Base-by-base conservation (phyloP, 1,284 basidiomycete species). In the Hymenochaete sp. region DNA sequence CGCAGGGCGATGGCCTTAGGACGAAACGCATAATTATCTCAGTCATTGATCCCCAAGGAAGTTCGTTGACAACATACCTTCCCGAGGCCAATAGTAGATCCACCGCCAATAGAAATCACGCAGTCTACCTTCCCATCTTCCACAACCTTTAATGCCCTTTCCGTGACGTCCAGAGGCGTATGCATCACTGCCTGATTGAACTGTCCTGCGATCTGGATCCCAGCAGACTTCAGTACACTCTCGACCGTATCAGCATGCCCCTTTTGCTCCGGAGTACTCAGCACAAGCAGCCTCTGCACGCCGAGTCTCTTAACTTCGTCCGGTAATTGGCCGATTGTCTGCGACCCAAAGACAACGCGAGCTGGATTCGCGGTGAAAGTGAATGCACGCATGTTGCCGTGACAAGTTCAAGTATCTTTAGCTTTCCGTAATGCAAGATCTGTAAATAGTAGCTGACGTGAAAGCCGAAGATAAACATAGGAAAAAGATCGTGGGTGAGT, bases 141-240 rank as follows among this genome's bases (percentile, higher is more conserved):
- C 1, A 56, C 62, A 28, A 61, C 49, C 18, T 56, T 46, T 24
- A 67, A 46, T 8, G 64, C 66, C 10, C 66, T 63, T 21, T 59
- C 51, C 11, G 70, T 70, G 6, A 70, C 60, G 24, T 67, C 49
- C 42, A 60, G 58, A 7, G 69, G 69, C 1, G 68, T 71, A 56
- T 70, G 68, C 68, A 70, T 69, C 0, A 62, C 63, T 1, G 68
- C 68, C 26, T 64, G 63, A 25, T 55, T 57, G 55, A 59, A 65
- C 27, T 59, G 42, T 31, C 61, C 62, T 26, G 58, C 59, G 36
- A 57, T 42, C 31, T 54, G 47, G 28, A 54, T 47, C 36, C 59
- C 54, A 19, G 59, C 49, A 18, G 57, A 44, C 14, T 56, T 53
- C 28, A 61, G 54, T 33, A 61, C 51, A 13, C 48, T 40, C 39